Conservation (phyloP, 352 stramenopile genomes). For the Phytophthora pisi region DNA sequence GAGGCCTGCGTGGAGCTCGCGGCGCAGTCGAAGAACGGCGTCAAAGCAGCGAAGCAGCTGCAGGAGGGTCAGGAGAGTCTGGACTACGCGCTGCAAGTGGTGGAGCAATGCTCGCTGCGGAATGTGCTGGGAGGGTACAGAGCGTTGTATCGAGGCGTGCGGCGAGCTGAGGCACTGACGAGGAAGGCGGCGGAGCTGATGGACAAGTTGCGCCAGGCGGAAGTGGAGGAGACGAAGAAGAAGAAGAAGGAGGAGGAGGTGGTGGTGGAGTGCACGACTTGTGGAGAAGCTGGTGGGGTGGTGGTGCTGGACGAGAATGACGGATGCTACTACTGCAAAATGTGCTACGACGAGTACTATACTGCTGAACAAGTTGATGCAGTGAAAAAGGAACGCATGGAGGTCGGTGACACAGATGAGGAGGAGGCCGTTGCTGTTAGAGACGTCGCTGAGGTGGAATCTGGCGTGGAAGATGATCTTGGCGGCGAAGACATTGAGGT, state of each 20-base stretch:
- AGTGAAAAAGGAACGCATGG: not conserved
- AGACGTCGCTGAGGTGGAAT: not conserved
- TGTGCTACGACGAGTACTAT: constrained; percentile 78
- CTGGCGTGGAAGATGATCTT: not conserved
- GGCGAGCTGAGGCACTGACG: constrained; percentile 22
- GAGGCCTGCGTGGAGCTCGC: constrained; percentile 47
- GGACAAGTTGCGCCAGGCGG: constrained; percentile 17
- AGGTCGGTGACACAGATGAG: not conserved
- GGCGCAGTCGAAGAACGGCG: constrained; percentile 10
- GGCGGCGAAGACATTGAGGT: not conserved
- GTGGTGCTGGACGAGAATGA: constrained; percentile 68
- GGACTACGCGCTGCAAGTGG: constrained; percentile 55
- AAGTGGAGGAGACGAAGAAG: not conserved
- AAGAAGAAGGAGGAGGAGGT: not conserved
- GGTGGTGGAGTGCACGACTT: constrained; percentile 56
- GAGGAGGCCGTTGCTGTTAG: constrained; percentile 2
- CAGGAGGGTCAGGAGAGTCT: constrained; percentile 45
- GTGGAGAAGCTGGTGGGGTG: constrained; percentile 24
- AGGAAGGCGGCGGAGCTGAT: constrained; percentile 20
- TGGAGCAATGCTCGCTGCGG: constrained; percentile 44
- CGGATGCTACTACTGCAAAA: constrained; percentile 67
- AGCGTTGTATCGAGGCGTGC: constrained; percentile 37
- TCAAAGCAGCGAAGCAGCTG: constrained; percentile 5
- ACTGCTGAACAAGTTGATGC: constrained; percentile 8
- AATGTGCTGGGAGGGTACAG: constrained; percentile 30